These are phyloP conservation scores for Nicotiana knightiana DNA, from an alignment of 257 asterid species.

Conservation along the genomic window DNA sequence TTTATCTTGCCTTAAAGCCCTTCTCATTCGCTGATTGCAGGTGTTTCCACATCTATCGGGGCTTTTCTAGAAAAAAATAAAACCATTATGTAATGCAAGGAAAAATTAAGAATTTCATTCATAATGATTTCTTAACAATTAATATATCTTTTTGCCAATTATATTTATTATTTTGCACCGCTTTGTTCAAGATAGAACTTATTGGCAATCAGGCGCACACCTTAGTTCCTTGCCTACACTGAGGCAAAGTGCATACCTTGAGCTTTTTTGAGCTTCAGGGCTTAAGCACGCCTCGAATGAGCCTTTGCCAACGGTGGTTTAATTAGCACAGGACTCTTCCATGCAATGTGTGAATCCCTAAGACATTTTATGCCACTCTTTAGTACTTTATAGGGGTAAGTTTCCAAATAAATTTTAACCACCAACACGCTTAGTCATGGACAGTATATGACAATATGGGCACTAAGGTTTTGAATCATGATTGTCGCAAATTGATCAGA, in stretches of 20 bases:
- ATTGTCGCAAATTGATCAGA: not conserved
- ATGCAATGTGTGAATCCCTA: not conserved
- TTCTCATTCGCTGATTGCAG: not conserved
- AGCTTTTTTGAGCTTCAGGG: too few relatives aligned
- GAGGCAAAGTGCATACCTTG: too few relatives aligned
- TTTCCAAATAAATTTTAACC: not conserved
- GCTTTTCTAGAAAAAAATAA: too few relatives aligned
- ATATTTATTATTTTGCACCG: too few relatives aligned
- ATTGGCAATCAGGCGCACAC: too few relatives aligned
- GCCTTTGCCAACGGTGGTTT: not conserved
- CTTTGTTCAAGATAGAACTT: too few relatives aligned
- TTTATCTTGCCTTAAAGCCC: not conserved
- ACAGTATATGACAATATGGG: not conserved
- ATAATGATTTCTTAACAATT: too few relatives aligned
- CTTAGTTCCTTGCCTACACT: too few relatives aligned
- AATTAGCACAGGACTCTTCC: not conserved
- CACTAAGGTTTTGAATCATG: not conserved
- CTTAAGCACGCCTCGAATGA: too few relatives aligned
- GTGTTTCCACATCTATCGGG: not conserved
- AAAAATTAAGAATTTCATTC: too few relatives aligned
- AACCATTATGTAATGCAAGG: too few relatives aligned
- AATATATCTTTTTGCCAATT: too few relatives aligned
- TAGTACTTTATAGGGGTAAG: not conserved
- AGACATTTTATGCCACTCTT: not conserved
- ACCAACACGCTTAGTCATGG: not conserved